These are phyloP conservation scores for Begonia peltatifolia DNA, from an alignment of 306 rosid species.

Conservation along the genomic window DNA sequence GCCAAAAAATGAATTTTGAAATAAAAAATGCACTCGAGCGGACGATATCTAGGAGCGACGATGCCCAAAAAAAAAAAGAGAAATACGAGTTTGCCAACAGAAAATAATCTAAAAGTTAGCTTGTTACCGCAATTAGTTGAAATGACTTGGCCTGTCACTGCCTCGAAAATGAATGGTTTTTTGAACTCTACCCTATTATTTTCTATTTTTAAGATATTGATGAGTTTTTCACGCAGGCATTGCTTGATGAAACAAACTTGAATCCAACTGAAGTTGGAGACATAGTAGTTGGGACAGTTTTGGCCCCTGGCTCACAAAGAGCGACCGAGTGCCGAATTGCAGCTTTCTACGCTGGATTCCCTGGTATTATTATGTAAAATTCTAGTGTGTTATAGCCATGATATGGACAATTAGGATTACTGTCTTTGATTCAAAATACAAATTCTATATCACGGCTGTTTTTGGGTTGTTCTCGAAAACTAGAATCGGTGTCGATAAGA, in stretches of 20 bases:
- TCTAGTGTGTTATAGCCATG: not conserved
- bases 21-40: too few relatives aligned
- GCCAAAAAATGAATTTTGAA: too few relatives aligned
- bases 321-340: slow-evolving; percentile 93
- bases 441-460: slow-evolving; percentile 3
- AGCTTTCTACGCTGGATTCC: slow-evolving; percentile 79
- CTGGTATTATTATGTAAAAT: slow-evolving; percentile 31
- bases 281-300: slow-evolving; percentile 82
- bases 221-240: slow-evolving; percentile 35
- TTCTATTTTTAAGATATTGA: not conserved
- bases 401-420: too few relatives aligned
- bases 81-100: too few relatives aligned
- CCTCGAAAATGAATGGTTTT: too few relatives aligned
- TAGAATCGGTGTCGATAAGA: slow-evolving; percentile 73
- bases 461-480: slow-evolving; percentile 2
- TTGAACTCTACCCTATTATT: too few relatives aligned
- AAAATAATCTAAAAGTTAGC: too few relatives aligned
- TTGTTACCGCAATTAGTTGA: too few relatives aligned
- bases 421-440: not conserved
- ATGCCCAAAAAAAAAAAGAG: too few relatives aligned
- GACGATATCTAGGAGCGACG: too few relatives aligned
- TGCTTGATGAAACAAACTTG: slow-evolving; percentile 65
- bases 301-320: slow-evolving; percentile 77
- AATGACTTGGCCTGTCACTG: too few relatives aligned
- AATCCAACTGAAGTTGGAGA: slow-evolving; percentile 76